A percentile compares a stretch with the other conserved stretches of the same genome.
Evolutionary conservation across 2,329 filamentous ascomycete genomes (phyloP).

Genomic region (Microascus cirrosus): DNA sequence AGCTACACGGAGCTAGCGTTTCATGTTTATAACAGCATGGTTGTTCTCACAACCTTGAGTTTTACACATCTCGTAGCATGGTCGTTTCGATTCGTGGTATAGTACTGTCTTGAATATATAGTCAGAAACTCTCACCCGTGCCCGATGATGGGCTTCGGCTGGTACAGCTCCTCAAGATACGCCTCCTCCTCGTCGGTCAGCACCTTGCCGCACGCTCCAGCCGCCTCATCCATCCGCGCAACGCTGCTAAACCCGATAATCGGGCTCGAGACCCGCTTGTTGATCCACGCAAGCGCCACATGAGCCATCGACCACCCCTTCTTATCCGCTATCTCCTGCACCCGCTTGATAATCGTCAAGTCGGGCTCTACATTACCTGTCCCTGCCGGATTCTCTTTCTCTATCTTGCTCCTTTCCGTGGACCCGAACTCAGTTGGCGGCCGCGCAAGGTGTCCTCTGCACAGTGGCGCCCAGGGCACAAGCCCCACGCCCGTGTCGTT

Average conservation of each 20-base stretch:
- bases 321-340: constrained; percentile 44
- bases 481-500: constrained; percentile 28
- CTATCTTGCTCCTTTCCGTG: constrained; percentile 15
- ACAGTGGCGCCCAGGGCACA: constrained; percentile 18
- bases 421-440: constrained; percentile 11
- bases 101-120: background rate
- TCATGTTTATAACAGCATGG: background rate
- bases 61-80: no score
- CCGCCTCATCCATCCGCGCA: constrained; percentile 48
- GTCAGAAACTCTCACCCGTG: background rate
- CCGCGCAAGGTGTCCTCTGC: constrained; percentile 17
- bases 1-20: no score
- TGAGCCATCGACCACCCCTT: constrained; percentile 49
- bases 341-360: constrained; percentile 16
- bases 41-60: no score
- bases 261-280: constrained; percentile 39
- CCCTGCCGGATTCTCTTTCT: constrained; percentile 18
- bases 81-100: background rate
- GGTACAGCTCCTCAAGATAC: constrained; percentile 52
- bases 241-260: constrained; percentile 50
- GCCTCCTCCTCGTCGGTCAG: constrained; percentile 46
- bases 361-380: constrained; percentile 20
- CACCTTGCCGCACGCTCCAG: constrained; percentile 28
- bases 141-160: constrained; percentile 32
- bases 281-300: constrained; percentile 53